phyloP scores from a whole-genome alignment of 768 basidiomycete genomes.

The Lactarius sp. region DNA sequence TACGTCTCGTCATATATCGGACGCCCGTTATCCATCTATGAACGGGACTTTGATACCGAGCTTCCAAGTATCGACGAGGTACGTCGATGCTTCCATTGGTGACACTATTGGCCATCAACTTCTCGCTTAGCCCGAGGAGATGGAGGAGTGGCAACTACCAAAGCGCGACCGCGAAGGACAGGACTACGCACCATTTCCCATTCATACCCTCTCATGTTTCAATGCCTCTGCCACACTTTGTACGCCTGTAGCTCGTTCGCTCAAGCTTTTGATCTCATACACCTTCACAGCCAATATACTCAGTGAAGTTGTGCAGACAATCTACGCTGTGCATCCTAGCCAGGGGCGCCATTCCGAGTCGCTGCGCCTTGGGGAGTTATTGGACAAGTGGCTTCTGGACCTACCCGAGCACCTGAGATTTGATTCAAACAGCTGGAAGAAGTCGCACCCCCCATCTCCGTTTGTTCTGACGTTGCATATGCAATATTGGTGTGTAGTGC shows the following conservation, averaged over 20 bases:
- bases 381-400: slow-evolving; percentile 73
- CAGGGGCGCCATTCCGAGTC: slow-evolving; percentile 56
- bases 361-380: slow-evolving; percentile 48
- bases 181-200: slow-evolving; percentile 34
- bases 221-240: slow-evolving; percentile 69
- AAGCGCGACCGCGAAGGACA: slow-evolving; percentile 33
- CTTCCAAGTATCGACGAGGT: slow-evolving; percentile 61
- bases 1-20: slow-evolving; percentile 79
- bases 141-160: slow-evolving; percentile 49
- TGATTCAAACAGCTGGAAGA: slow-evolving; percentile 41
- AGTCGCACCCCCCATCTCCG: slow-evolving; percentile 46
- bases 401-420: slow-evolving; percentile 65
- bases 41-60: slow-evolving; percentile 70
- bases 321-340: slow-evolving; percentile 61
- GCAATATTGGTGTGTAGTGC: slow-evolving; percentile 80
- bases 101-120: slow-evolving; percentile 1
- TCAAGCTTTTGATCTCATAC: slow-evolving; percentile 13
- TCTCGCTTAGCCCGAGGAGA: slow-evolving; percentile 54
- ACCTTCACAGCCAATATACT: slow-evolving; percentile 54
- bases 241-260: slow-evolving; percentile 35
- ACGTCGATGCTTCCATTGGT: slow-evolving; percentile 20
- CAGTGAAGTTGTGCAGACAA: slow-evolving; percentile 59
- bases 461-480: slow-evolving; percentile 73
- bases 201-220: slow-evolving; percentile 66
- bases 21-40: slow-evolving; percentile 68